These are phyloP conservation scores for Penicillium frequentans DNA, from an alignment of 2,329 filamentous ascomycete species.

Conservation along the genomic window DNA sequence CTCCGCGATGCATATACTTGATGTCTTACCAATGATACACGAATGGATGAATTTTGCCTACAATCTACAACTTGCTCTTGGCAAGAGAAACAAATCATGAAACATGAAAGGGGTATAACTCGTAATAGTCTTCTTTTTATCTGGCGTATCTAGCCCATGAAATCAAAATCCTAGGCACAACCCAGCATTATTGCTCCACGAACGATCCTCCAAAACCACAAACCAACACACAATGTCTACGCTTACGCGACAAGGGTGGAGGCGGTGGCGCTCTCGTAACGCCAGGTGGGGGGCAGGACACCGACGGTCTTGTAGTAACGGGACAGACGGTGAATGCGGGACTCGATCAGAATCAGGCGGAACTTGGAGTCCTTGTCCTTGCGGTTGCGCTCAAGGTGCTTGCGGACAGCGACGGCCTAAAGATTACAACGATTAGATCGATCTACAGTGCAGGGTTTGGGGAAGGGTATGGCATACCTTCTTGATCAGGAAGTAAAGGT, in stretches of 20 bases:
- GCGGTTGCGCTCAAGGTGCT: slow-evolving; percentile 99
- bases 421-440: slow-evolving; percentile 5
- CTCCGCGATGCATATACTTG: not conserved
- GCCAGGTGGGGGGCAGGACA: slow-evolving; percentile 87
- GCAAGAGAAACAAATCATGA: not conserved
- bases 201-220: slow-evolving; percentile 18
- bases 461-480: slow-evolving; percentile 63
- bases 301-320: slow-evolving; percentile 99
- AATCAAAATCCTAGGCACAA: slow-evolving; percentile 2
- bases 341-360: slow-evolving; percentile 99
- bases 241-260: slow-evolving; percentile 88
- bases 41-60: not conserved
- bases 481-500: slow-evolving; percentile 99
- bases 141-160: slow-evolving; percentile 22
- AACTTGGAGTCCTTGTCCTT: slow-evolving; percentile 99
- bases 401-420: slow-evolving; percentile 94
- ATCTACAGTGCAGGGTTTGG: not conserved
- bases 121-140: slow-evolving; percentile 25
- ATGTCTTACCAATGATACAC: not conserved
- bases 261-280: slow-evolving; percentile 97
- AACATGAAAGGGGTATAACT: slow-evolving; percentile 18
- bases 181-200: slow-evolving; percentile 8
- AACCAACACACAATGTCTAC: slow-evolving; percentile 24
- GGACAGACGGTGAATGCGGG: slow-evolving; percentile 98
- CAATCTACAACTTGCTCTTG: not conserved